Base-by-base conservation (phyloP, 2,329 filamentous ascomycete genomes). In the Colletotrichum graminicola region DNA sequence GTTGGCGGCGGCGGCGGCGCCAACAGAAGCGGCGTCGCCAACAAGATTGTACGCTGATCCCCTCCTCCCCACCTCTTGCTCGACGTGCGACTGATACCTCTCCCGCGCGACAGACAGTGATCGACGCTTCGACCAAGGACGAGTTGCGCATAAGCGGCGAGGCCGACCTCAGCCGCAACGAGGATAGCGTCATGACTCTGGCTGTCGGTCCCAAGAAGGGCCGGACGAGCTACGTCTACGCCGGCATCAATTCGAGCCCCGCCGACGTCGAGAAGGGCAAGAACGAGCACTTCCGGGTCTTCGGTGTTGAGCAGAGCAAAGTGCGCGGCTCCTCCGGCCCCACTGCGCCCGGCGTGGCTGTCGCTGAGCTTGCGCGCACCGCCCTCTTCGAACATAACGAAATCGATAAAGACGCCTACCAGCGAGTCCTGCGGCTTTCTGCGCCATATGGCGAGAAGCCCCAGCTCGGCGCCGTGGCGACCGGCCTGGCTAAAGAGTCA, bases 1-100 rank as follows among this genome's bases (percentile, higher is more conserved):
- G 93, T 97, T 47, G 94, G 92, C 72, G 95, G 95, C 63, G 95
- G 95, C 73, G 95, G 95, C 74, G 95, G 95, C 62, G 91, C 93
- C 74, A 91, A 93, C 60, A 89, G 90, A 74, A 94, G 90, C 75
- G 94, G 94, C 55, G 93, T 97, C 29, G 90, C 91, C 67, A 97
- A 97, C 85, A 94, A 94, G 82, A 94, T 97, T 77, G 93, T 93
- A 82, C 78, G 91, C 84, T 16, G 43, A 49, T 55, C 62, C 64
- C 51, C 45, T 45, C 41, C 26, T 21, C 55, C 47, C 23, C 55
- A 34, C 59, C 60, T 49, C 49, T 60, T 52, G 52, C 23, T 5
- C 5, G 36, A 66, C 69, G 39, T 43, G 70, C 43, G 68, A 69
- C 66, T 73, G 45, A 72, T 64, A 36, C 49, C 26, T 64, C 45